Base-by-base conservation (phyloP, 2,329 filamentous ascomycete genomes). In the Aspergillus sp. region DNA sequence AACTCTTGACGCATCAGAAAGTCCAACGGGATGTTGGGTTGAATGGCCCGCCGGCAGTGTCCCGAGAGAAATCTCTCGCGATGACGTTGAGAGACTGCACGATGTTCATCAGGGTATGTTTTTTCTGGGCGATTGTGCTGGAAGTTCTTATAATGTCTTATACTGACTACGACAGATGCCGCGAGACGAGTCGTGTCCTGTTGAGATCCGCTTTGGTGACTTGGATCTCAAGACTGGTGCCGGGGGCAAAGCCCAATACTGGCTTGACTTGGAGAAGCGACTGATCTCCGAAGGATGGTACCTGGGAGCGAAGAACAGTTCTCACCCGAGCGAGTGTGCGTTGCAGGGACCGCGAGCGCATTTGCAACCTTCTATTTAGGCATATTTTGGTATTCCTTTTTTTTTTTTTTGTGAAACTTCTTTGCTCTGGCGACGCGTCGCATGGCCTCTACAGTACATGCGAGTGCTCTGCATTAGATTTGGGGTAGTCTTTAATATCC, bases 61-160 rank as follows among this genome's bases (percentile, higher is more conserved):
- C 70, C 31, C 66, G 63, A 10, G 74, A 80, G 23, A 85, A 88
- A 55, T 79, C 82, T 11, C 76, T 89, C 5, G 88, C 88, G 51
- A 93, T 93, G 89, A 92, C 89, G 3, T 69, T 94, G 58, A 78
- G 89, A 46, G 89, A 94, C 74, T 91, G 89, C 68, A 89, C 88
- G 3, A 81, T 89, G 61, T 91, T 87, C 64, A 75, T 90, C 38
- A 82, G 83, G 62, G 79, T 91, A 64, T 46, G 66, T 57, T 46
- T 17, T 43, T 29, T 6, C 36, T 31, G 36, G 11, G 14, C 13
- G 13, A 13, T 13, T 13, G 23, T n/a, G 13, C 23, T n/a, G 10
- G 19, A 7, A 31, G 20, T 11, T 44, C 19, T n/a, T 16, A n/a
- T 36, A n/a, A n/a, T n/a, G n/a, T n/a, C n/a, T n/a, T n/a, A 19